Conservation (phyloP, 139 green algal species). For the Penium margaritaceum region DNA sequence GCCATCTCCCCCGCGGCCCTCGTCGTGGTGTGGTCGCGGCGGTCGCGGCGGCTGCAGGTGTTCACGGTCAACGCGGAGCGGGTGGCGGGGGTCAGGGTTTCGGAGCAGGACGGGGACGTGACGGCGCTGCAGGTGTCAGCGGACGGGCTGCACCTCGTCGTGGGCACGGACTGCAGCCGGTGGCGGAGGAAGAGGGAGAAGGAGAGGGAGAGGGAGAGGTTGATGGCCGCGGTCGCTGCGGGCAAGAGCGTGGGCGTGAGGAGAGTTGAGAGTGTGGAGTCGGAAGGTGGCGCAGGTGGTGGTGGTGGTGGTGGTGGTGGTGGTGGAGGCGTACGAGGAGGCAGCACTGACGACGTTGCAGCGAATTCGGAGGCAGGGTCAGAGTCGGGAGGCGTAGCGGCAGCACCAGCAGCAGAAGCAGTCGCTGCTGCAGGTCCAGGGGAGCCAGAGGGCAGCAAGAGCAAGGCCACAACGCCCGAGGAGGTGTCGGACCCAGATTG, state of each 20-base stretch:
- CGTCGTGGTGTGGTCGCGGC: conserved; percentile 10
- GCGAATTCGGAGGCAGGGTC: too few species aligned
- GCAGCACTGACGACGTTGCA: too few species aligned
- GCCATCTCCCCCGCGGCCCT: conserved; percentile 26
- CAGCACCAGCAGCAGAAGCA: too few species aligned
- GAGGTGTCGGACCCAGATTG: not conserved
- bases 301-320: too few species aligned
- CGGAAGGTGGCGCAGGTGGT: too few species aligned
- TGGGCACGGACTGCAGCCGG: conserved; percentile 13
- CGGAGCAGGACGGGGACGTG: conserved; percentile 4
- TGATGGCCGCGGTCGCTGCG: not conserved
- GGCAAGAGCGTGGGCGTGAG: conserved; percentile 4
- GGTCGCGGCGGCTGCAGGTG: not conserved
- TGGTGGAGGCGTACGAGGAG: too few species aligned
- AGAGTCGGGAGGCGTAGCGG: too few species aligned
- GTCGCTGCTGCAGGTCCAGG: too few species aligned
- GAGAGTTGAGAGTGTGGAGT: not conserved
- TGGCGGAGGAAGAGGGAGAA: not conserved
- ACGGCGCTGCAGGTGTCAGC: conserved; percentile 10
- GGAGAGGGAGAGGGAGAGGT: conserved; percentile 7
- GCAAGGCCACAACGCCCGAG: too few species aligned
- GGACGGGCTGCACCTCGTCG: conserved; percentile 19
- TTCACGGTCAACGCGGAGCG: conserved; percentile 30
- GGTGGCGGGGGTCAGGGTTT: not conserved
- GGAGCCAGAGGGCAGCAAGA: too few species aligned